A percentile compares a stretch with the other conserved stretches of the same genome.
Evolutionary conservation across 805 yeast species (phyloP).

Genomic region (Teunomyces kruisii): DNA sequence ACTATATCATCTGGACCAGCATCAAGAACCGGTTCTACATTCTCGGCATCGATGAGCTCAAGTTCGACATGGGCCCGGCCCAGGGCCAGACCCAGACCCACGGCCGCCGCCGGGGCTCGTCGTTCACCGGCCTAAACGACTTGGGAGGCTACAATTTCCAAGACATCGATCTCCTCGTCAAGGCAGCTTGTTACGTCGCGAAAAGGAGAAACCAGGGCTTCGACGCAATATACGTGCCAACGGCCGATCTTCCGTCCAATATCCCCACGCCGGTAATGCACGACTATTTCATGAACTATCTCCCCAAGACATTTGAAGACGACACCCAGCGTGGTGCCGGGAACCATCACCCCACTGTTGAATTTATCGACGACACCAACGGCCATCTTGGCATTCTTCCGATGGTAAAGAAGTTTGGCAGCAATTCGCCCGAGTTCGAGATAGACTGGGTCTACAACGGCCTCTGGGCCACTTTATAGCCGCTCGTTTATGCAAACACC

Average conservation of each 20-base stretch:
- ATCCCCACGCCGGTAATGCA: conserved; percentile 36
- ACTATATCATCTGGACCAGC: conserved; percentile 35
- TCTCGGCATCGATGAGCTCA: conserved; percentile 38
- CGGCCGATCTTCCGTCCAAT: conserved; percentile 32
- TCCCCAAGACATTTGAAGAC: conserved; percentile 19
- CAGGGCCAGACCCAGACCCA: conserved; percentile 9
- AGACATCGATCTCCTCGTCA: conserved; percentile 35
- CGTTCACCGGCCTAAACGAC: conserved; percentile 38
- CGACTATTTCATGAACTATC: conserved; percentile 35
- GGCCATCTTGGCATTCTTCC: conserved; percentile 25
- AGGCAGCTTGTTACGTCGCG: conserved; percentile 29
- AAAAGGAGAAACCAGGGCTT: conserved; percentile 14
- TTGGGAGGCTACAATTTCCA: conserved; percentile 43
- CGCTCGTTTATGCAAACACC: too few species aligned
- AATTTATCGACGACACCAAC: conserved; percentile 21
- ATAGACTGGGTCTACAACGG: conserved; percentile 31
- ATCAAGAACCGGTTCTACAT: conserved; percentile 17
- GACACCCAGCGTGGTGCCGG: neutral
- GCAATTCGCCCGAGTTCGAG: conserved; percentile 23
- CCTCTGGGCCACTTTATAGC: neutral
- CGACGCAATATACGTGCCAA: conserved; percentile 21
- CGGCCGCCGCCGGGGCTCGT: conserved; percentile 29
- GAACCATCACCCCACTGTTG: conserved; percentile 16
- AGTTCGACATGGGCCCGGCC: conserved; percentile 17
- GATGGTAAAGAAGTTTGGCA: conserved; percentile 35